Base-by-base conservation (phyloP, 495 filamentous ascomycete species). In the Trichoderma erinaceum region DNA sequence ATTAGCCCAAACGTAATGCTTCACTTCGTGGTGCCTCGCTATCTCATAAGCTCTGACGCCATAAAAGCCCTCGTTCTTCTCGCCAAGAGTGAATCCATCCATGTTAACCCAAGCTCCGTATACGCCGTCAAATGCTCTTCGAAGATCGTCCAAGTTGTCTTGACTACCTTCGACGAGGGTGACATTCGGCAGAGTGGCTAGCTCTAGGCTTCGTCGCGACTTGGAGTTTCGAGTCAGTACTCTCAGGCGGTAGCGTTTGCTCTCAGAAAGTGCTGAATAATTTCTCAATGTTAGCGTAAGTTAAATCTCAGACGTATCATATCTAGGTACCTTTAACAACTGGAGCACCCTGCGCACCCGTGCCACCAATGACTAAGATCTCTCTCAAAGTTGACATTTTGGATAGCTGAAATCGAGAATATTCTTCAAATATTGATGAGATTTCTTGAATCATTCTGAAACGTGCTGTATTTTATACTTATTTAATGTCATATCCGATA, bases 31-130 rank as follows among this genome's bases (percentile, higher is more conserved):
- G 7, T 72, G 63, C 8, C 69, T 58, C 0, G 80, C 79, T 27
- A 82, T 74, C 52, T 82, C 80, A 66, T 76, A 82, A 27, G 74
- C 73, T 4, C 80, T 73, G 41, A 78, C 76, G 16, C 74, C 80
- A 70, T 75, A 82, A 70, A 71, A 82, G 18, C 76, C 66, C 58
- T 82, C 80, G 16, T 63, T 71, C 66, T 79, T 75, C 65, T 79
- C 75, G 15, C 80, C 80, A 25, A 76, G 68, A 13, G 71, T 73
- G 64, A 77, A 78, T 25, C 78, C 73, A 66, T 81, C 75, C 0
- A 72, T 72, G 65, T 82, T 82, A 13, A 80, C 77, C 64, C 74
- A 81, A 16, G 77, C 76, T 67, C 69, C 70, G 66, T 78, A 71
- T 10, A 74, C 71, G 63, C 70, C 72, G 25, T 70, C 58, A 64